Evolutionary conservation across 1,284 basidiomycete species (phyloP), one percentile per base, ranked within the genome.

Genomic region (Apiotrichum porosum): DNA sequence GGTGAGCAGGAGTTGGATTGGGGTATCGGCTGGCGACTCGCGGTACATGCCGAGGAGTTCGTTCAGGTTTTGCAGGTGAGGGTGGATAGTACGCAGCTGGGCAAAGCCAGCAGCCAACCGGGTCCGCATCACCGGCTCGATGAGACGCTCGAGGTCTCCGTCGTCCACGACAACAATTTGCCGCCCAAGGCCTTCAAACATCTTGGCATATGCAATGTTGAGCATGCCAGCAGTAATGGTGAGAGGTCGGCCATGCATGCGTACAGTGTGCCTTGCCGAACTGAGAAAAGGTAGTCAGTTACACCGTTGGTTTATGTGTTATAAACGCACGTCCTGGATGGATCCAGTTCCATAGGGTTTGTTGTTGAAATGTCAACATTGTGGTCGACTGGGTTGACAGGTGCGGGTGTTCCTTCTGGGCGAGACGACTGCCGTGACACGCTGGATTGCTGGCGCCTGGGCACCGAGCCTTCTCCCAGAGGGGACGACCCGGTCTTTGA

Each of bases 201-300:
- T 47, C 42, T 60, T 62, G 6, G 54, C 52, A 37, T 65, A 63
- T 15, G 69, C 67, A 9, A 63, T 58, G 18, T 47, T 53, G 4
- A 71, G 45, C 66, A 71, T 67, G 1, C 62, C 58, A 28, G 60
- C 56, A 3, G 61, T 55, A 19, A 71, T 48, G 42, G 69, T 62
- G 9, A 61, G 49, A 4, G 67, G 66, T 32, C 67, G 51, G 2
- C 63, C 63, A 42, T 69, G 69, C 10, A 66, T 42, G 41, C 61
- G 66, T 23, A 69, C 53, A 33, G 52, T 61, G 33, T 49, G 54
- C 15, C 43, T 34, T 19, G 14, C 22, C 13, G 4, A 24, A 28
- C 15, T 24, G 24, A 8, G n/a, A 21, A 14, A 15, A 6, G 13
- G 15, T n/a, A n/a, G n/a, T n/a, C n/a, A n/a, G n/a, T n/a, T n/a